Conservation (phyloP, 1,284 basidiomycete genomes). For the Uromyces viciae-fabae region DNA sequence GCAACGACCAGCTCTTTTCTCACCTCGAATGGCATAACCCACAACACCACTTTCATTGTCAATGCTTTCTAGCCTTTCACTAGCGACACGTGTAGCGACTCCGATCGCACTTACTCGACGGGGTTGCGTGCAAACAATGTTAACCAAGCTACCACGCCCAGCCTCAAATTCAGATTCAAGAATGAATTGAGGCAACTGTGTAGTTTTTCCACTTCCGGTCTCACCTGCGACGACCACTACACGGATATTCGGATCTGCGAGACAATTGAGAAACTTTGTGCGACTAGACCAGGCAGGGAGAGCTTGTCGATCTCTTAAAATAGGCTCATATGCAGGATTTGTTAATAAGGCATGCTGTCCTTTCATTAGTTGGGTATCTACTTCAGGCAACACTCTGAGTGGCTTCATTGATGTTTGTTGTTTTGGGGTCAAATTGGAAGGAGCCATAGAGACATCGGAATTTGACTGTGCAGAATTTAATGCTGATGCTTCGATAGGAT, state of each 20-base stretch:
- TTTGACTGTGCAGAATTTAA: constrained; percentile 1
- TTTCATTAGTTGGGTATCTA: constrained; percentile 8
- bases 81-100: constrained; percentile 79
- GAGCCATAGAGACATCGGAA: not conserved
- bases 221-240: constrained; percentile 80
- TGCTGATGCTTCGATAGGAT: constrained; percentile 41
- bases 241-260: constrained; percentile 61
- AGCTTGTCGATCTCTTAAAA: constrained; percentile 63
- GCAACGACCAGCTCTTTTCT: constrained; percentile 65
- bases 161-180: constrained; percentile 71
- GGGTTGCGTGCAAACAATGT: constrained; percentile 84
- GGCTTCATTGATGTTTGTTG: constrained; percentile 45
- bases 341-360: constrained; percentile 34
- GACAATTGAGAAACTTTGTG: constrained; percentile 63
- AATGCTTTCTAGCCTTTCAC: constrained; percentile 73
- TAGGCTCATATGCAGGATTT: constrained; percentile 61
- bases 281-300: constrained; percentile 73
- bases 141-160: constrained; percentile 65
- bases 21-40: constrained; percentile 87
- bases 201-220: constrained; percentile 80
- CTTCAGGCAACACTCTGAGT: constrained; percentile 16
- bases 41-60: constrained; percentile 63
- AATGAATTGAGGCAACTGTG: constrained; percentile 77
- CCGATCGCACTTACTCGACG: constrained; percentile 83
- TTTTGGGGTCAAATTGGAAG: not conserved